Base-by-base conservation (phyloP, 345 rosid genomes). In the Corchorus olitorius region DNA sequence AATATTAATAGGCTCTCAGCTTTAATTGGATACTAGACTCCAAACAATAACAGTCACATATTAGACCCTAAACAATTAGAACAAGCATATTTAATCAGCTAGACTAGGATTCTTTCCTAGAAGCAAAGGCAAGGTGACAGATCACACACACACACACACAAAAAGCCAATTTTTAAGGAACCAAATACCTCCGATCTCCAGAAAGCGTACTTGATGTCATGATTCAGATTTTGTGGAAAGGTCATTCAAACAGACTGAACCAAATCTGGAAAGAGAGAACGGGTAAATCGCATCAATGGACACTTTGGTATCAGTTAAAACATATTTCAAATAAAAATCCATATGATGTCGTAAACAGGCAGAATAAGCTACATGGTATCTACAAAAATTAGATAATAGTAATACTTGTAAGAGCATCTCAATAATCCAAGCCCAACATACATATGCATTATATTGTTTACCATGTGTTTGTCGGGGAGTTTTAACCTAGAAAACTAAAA, bases 141-240 rank as follows among this genome's bases (percentile, higher is more conserved):
- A 69, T 49, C 33, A 34, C 52, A 52, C 10, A 70, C 60, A 33
- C 53, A n/a, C 41, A 69, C 59, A 65, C 8, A 50, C 15, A 17
- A 70, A 45, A 56, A 4, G 5, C 7, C 50, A 56, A 74, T 50
- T n/a, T 50, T 55, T 35, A 50, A 50, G 19, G 67, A 61, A 7
- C 9, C 33, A 74, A 50, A 8, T 75, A 75, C 77, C 77, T 75
- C 52, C 70, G 27, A n/a, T 74, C 77, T 49, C 77, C 77, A 50
- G 70, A 50, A 27, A 63, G 70, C 20, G 54, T 35, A 50, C 77
- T 74, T 52, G 77, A 74, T 1, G 77, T 74, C 77, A 74, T 74
- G 16, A 20, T 74, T 74, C 37, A 63, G 68, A 74, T 62, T 62
- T 49, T 62, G 59, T 48, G 34, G 61, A 61, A 74, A 74, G 56